These are phyloP conservation scores for Paraleonurus japonicus DNA, from an alignment of 257 asterid species.

Conservation along the genomic window DNA sequence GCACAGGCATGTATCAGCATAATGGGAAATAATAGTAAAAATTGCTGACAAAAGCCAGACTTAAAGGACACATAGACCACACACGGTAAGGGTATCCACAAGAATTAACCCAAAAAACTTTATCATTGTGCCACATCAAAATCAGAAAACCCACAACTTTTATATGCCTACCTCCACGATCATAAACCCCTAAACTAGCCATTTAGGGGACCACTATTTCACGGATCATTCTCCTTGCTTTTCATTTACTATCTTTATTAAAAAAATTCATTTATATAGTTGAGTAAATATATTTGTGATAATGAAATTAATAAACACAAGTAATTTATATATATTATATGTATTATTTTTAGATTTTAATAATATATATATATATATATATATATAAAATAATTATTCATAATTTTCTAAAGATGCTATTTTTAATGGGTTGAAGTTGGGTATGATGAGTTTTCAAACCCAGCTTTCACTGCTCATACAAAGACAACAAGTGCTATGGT, in stretches of 20 bases:
- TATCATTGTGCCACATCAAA: neutral
- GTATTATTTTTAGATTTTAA: too few relatives aligned
- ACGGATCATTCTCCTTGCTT: neutral
- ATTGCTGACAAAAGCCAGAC: slow-evolving; percentile 5
- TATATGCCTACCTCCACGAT: neutral
- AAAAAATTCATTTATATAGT: neutral
- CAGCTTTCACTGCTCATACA: neutral
- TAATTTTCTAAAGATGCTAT: neutral
- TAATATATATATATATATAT: too few relatives aligned
- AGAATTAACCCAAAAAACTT: neutral
- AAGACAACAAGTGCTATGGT: neutral
- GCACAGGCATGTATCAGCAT: slow-evolving; percentile 27
- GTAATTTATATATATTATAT: too few relatives aligned
- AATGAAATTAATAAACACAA: neutral
- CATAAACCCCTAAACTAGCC: neutral
- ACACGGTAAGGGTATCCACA: slow-evolving; percentile 2
- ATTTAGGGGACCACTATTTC: neutral
- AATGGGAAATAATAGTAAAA: neutral
- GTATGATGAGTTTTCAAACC: neutral
- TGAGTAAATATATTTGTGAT: neutral
- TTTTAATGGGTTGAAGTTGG: neutral
- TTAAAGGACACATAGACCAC: slow-evolving; percentile 2
- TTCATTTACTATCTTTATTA: neutral
- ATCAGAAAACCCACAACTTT: neutral
- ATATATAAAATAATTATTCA: neutral